These are phyloP conservation scores for Starmerella cellae DNA, from an alignment of 805 yeast genomes.

Conservation along the genomic window DNA sequence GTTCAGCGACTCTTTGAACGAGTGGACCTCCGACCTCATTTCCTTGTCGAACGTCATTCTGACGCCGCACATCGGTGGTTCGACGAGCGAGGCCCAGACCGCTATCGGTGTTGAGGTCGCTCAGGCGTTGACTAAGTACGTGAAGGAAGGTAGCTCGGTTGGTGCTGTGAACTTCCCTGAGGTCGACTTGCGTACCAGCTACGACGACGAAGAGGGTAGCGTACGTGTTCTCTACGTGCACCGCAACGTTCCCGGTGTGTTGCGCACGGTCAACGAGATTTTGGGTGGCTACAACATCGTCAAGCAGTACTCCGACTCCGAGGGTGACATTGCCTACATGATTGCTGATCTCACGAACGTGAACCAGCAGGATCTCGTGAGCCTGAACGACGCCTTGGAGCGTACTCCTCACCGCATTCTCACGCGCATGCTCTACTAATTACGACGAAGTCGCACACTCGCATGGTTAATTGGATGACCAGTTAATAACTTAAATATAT, in stretches of 20 bases:
- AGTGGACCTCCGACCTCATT: conserved; percentile 72
- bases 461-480: no score
- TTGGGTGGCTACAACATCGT: conserved; percentile 90
- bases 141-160: conserved; percentile 86
- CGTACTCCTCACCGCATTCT: conserved; percentile 81
- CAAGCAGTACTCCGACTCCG: conserved; percentile 94
- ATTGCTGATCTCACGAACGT: conserved; percentile 96
- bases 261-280: conserved; percentile 92
- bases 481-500: no score
- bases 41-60: conserved; percentile 76
- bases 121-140: conserved; percentile 70
- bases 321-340: conserved; percentile 89
- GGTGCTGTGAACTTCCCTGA: conserved; percentile 99
- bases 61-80: conserved; percentile 97
- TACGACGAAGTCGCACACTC: background rate
- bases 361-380: conserved; percentile 64
- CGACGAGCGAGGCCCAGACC: conserved; percentile 96
- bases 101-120: conserved; percentile 96
- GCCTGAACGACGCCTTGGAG: conserved; percentile 71
- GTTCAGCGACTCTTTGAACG: conserved; percentile 60
- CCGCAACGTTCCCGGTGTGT: conserved; percentile 97
- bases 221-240: conserved; percentile 94
- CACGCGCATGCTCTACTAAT: conserved; percentile 74
- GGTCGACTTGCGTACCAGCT: conserved; percentile 77
- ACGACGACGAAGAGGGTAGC: conserved; percentile 53